These are phyloP conservation scores for Royoungia palumana DNA, from an alignment of 768 basidiomycete genomes.

Conservation along the genomic window DNA sequence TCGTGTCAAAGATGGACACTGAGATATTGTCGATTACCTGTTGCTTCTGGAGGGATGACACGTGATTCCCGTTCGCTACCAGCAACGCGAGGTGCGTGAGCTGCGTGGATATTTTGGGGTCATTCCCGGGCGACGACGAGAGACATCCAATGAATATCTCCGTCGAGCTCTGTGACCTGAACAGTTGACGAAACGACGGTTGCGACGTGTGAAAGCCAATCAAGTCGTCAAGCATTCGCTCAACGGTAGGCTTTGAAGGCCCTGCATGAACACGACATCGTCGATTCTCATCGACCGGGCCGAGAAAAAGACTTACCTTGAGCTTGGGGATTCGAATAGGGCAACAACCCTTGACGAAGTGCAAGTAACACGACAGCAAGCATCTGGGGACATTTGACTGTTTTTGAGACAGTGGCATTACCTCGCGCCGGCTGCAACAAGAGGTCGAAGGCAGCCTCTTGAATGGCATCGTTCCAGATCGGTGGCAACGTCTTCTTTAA, in stretches of 20 bases:
- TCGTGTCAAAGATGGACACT: constrained; percentile 1
- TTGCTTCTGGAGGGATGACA: constrained; percentile 64
- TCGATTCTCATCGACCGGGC: background rate
- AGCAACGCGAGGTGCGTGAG: constrained; percentile 66
- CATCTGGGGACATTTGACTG: constrained; percentile 61
- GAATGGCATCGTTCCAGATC: constrained; percentile 67
- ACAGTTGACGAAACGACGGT: constrained; percentile 65
- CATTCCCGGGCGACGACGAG: constrained; percentile 37
- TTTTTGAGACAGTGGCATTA: constrained; percentile 12
- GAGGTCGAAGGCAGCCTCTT: constrained; percentile 65
- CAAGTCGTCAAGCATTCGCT: constrained; percentile 57
- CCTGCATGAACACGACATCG: constrained; percentile 13
- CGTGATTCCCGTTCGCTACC: constrained; percentile 60
- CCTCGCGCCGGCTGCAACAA: constrained; percentile 49
- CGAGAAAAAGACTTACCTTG: constrained; percentile 9
- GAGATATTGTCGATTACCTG: constrained; percentile 47
- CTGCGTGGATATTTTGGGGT: constrained; percentile 52
- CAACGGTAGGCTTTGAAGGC: constrained; percentile 17
- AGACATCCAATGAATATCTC: constrained; percentile 66
- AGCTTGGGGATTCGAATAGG: constrained; percentile 24
- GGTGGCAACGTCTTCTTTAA: constrained; percentile 64
- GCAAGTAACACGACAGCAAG: constrained; percentile 70
- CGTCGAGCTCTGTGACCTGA: constrained; percentile 68
- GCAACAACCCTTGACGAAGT: constrained; percentile 53
- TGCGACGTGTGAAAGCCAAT: constrained; percentile 65